These are phyloP conservation scores for Byssochlamys sp. DNA, from an alignment of 2,329 filamentous ascomycete species.

Conservation along the genomic window DNA sequence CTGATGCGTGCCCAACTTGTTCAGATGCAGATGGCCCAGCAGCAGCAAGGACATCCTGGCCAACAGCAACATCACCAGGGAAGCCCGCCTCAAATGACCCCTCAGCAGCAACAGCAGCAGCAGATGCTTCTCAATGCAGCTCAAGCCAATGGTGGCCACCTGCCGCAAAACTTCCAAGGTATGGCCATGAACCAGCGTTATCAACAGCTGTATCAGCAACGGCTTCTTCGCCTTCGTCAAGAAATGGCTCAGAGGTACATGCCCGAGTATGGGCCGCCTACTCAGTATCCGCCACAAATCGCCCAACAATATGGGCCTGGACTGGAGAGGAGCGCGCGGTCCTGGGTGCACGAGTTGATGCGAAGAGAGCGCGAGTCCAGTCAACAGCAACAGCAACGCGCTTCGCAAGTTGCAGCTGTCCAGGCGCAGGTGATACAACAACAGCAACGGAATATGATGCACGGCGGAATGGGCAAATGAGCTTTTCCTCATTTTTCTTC, in stretches of 20 bases:
- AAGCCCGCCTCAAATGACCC: conserved; percentile 22
- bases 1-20: conserved; percentile 29
- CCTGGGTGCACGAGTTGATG: conserved; percentile 30
- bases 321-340: conserved; percentile 28
- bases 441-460: conserved; percentile 35
- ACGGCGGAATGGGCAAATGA: conserved; percentile 30
- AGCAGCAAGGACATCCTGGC: conserved; percentile 16
- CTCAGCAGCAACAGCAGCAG: conserved; percentile 25
- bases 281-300: conserved; percentile 29
- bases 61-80: conserved; percentile 16
- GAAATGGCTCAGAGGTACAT: conserved; percentile 30
- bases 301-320: conserved; percentile 28
- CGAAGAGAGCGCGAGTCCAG: conserved; percentile 26
- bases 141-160: conserved; percentile 29
- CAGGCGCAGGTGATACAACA: conserved; percentile 24
- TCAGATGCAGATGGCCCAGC: conserved; percentile 30
- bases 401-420: conserved; percentile 21
- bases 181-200: conserved; percentile 24
- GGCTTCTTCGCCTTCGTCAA: conserved; percentile 24
- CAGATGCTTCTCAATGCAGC: conserved; percentile 31
- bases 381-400: conserved; percentile 24
- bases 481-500: not conserved
- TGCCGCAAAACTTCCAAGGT: conserved; percentile 22
- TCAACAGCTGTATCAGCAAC: conserved; percentile 27
- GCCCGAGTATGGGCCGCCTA: conserved; percentile 30